Conservation (phyloP, 495 filamentous ascomycete genomes). For the Talaromyces proteolyticus region DNA sequence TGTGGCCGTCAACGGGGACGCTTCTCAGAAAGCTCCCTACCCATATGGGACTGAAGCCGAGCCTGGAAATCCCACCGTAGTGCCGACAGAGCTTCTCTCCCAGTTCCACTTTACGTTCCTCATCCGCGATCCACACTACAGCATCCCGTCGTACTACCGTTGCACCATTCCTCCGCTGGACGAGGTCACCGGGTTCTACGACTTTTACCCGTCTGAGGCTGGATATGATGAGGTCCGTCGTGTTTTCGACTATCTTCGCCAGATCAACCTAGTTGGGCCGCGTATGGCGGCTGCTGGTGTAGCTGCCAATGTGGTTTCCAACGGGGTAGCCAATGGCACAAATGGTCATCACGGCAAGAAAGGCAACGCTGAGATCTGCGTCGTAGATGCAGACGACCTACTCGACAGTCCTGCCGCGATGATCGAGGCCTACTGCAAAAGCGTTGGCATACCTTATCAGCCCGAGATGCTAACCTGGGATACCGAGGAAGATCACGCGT, state of each 20-base stretch:
- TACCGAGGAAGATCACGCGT: conserved; percentile 56
- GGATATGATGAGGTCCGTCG: conserved; percentile 84
- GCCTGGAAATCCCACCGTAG: conserved; percentile 72
- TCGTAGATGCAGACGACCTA: conserved; percentile 94
- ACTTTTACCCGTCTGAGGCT: conserved; percentile 80
- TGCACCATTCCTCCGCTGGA: conserved; percentile 90
- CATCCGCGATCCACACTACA: conserved; percentile 83
- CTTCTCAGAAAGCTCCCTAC: conserved; percentile 30
- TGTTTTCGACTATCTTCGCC: conserved; percentile 74
- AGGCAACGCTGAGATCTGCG: conserved; percentile 58
- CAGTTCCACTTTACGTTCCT: conserved; percentile 94
- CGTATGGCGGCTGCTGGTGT: conserved; percentile 35
- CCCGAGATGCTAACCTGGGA: conserved; percentile 80
- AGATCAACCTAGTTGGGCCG: conserved; percentile 58
- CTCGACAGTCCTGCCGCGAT: conserved; percentile 72
- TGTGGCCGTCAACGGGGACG: conserved; percentile 6
- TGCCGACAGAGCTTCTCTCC: conserved; percentile 62
- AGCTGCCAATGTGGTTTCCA: conserved; percentile 18
- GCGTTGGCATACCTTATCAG: conserved; percentile 65
- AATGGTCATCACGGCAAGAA: conserved; percentile 21
- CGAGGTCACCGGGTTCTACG: conserved; percentile 73
- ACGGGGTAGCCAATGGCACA: conserved; percentile 12
- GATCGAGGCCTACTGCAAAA: conserved; percentile 71
- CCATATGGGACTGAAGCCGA: conserved; percentile 53
- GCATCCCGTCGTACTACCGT: conserved; percentile 88